These are phyloP conservation scores for Corchorus olitorius DNA, from an alignment of 345 rosid species.

Conservation along the genomic window DNA sequence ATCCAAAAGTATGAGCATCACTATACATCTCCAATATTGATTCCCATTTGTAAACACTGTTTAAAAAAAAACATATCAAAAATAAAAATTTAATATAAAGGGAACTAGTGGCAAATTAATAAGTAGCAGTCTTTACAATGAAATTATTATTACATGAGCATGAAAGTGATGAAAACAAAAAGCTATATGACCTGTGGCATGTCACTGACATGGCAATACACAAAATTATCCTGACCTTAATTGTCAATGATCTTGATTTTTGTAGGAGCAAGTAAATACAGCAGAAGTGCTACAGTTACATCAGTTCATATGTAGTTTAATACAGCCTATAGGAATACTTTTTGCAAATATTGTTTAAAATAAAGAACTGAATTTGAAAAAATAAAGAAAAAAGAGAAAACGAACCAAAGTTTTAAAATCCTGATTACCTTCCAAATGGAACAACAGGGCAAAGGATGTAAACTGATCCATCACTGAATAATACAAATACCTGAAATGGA, in stretches of 20 bases:
- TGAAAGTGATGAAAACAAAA: background rate
- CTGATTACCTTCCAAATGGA: slow-evolving; percentile 86
- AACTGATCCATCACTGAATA: slow-evolving; percentile 81
- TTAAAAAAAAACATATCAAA: slow-evolving; percentile 28
- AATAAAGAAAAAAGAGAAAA: background rate
- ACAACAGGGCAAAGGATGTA: slow-evolving; percentile 87
- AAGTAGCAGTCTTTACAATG: background rate
- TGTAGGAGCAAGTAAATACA: background rate
- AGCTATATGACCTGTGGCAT: background rate
- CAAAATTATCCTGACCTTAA: slow-evolving; percentile 3
- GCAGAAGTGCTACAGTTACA: background rate
- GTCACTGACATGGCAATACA: background rate
- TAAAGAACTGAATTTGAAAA: background rate
- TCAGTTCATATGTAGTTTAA: background rate
- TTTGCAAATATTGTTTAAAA: background rate
- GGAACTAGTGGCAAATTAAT: background rate
- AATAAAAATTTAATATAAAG: slow-evolving; percentile 14
- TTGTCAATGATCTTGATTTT: slow-evolving; percentile 12
- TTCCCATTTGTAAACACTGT: slow-evolving; percentile 84
- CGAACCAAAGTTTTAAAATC: background rate
- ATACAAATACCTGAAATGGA: slow-evolving; percentile 69
- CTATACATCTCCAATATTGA: slow-evolving; percentile 71
- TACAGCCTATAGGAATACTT: background rate
- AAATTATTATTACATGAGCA: background rate
- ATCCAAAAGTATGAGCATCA: slow-evolving; percentile 81